Conservation (phyloP, 306 rosid species). For the Arachis hypogaea region DNA sequence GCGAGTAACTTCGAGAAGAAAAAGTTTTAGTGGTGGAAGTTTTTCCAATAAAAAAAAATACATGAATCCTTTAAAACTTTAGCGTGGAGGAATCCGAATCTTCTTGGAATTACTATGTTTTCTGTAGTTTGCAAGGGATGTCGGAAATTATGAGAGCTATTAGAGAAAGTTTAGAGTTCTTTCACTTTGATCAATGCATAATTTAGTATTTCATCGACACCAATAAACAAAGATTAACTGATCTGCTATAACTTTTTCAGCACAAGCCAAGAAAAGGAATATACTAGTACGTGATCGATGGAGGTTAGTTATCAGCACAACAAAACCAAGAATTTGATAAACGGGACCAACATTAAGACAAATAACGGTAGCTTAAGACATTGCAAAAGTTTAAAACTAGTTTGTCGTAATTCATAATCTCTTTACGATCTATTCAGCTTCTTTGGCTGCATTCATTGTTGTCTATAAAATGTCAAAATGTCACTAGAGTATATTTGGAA, state of each 20-base stretch:
- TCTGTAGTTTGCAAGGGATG: neutral
- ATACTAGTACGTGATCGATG: neutral
- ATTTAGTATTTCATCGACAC: neutral
- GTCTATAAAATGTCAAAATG: too few relatives aligned
- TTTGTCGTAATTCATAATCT: too few relatives aligned
- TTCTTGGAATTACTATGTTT: slow-evolving; percentile 35
- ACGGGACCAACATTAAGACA: neutral
- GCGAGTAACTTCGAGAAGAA: slow-evolving; percentile 1
- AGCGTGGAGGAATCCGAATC: slow-evolving; percentile 29
- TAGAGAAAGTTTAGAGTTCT: neutral
- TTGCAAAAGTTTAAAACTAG: neutral
- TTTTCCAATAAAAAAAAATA: neutral
- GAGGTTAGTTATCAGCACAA: neutral
- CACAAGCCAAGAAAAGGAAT: slow-evolving; percentile 2
- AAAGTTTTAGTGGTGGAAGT: neutral
- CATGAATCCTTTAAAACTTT: neutral
- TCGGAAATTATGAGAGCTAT: slow-evolving; percentile 4
- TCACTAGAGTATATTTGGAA: too few relatives aligned
- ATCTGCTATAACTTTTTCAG: neutral
- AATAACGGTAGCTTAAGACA: neutral
- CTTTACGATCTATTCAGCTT: too few relatives aligned
- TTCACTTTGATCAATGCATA: slow-evolving; percentile 16
- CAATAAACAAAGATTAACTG: neutral
- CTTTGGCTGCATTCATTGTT: neutral
- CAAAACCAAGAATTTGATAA: too few relatives aligned